Evolutionary conservation across 768 basidiomycete species (phyloP).

Genomic region (Crassisporium funariophilum): DNA sequence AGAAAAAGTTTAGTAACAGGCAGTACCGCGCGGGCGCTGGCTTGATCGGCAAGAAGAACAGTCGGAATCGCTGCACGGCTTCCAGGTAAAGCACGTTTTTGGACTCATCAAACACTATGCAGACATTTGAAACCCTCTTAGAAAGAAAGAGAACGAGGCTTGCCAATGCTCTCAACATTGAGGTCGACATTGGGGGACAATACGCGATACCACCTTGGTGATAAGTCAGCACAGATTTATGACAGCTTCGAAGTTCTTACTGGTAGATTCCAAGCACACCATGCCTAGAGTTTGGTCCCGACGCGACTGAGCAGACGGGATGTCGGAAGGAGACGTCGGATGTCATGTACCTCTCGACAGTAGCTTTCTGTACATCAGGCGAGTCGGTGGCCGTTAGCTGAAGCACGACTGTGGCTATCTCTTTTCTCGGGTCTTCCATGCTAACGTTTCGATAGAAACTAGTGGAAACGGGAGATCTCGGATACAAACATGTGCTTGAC

Average conservation of each 20-base stretch:
- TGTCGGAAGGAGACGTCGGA: slow-evolving; percentile 60
- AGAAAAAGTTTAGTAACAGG: background rate
- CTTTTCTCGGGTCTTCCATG: slow-evolving; percentile 59
- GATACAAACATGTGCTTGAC: too few relatives aligned
- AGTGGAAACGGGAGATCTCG: too few relatives aligned
- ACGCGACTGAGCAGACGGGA: slow-evolving; percentile 52
- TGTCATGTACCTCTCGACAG: slow-evolving; percentile 52
- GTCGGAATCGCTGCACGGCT: slow-evolving; percentile 52
- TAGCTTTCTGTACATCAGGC: slow-evolving; percentile 49
- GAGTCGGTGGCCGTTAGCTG: slow-evolving; percentile 49
- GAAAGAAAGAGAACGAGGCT: slow-evolving; percentile 25
- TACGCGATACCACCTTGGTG: slow-evolving; percentile 71
- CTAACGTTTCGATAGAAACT: too few relatives aligned
- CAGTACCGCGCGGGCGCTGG: slow-evolving; percentile 50
- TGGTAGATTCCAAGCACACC: slow-evolving; percentile 60
- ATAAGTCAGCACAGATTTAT: too few relatives aligned
- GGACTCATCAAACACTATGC: slow-evolving; percentile 50
- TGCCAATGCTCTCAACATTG: slow-evolving; percentile 45
- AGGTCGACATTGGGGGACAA: slow-evolving; percentile 53
- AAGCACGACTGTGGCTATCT: slow-evolving; percentile 47
- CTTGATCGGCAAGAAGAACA: slow-evolving; percentile 47
- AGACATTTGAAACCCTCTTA: background rate
- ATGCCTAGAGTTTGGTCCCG: slow-evolving; percentile 54
- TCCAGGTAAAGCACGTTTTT: slow-evolving; percentile 50
- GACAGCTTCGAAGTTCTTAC: too few relatives aligned